Evolutionary conservation across 306 rosid species (phyloP), one percentile per base, ranked within the genome.

Genomic region (Fragaria ananassa): DNA sequence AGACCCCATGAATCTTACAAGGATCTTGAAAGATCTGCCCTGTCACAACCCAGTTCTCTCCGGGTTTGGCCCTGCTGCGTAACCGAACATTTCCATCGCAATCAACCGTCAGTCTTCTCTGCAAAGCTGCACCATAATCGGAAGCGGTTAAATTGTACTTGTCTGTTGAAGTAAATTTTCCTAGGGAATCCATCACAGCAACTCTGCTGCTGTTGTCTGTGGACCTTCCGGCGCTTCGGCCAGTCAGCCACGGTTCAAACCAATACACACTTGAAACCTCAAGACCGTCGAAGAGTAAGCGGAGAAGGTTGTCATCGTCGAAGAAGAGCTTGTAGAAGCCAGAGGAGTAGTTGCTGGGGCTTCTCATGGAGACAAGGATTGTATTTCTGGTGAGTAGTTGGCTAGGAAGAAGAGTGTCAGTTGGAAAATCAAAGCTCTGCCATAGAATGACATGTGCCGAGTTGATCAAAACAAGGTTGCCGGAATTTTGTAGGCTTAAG

Each of bases 371-470:
- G 69, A 86, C 74, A 0, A 90, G 67, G 41, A 70, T 83, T 6
- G 83, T 34, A 31, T 42, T 19, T 68, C 85, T 66, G 14, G 87
- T 86, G 83, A 90, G 68, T 8, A 18, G 72, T 58, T 90, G 92
- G 1, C 21, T 60, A 4, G 92, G 86, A 1, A 90, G 70, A 60
- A 90, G 88, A 1, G 95, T 86, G 23, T 86, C 88, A 0, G 95
- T 86, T 0, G 96, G 92, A 21, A 45, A 88, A 72, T 86, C 85
- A 53, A 86, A 90, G 79, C 91, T 88, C 23, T 88, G 80, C 90
- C 92, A 90, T 31, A 88, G 46, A 27, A 60, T 34, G 17, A n/a
- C 74, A 18, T 50, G 66, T 9, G 64, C 51, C 1, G 19, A 50
- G 45, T 54, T 50, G 0, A 3, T 49, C 1, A 90, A 23, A 54